Evolutionary conservation across 495 filamentous ascomycete species (phyloP), one percentile per base, ranked within the genome.

Genomic region (Penicillium coffeae): DNA sequence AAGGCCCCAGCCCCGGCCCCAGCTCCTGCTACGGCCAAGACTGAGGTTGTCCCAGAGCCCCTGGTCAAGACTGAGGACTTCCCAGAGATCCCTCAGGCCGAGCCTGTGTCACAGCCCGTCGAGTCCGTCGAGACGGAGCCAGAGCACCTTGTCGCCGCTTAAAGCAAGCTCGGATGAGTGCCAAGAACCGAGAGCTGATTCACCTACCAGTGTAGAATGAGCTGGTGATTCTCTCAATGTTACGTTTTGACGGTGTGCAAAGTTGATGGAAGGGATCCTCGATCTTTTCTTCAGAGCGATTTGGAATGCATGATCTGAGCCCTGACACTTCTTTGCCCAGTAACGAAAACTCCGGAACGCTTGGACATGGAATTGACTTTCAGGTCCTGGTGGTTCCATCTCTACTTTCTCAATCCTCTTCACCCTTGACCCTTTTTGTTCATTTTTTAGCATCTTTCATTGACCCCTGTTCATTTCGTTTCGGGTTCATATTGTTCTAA

Each of bases 41-140:
- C 61, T 34, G 70, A 73, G 54, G 79, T 84, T 54, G 84, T 83
- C 71, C 75, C 85, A 15, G 71, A 77, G 54, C 64, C 69, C 45
- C 42, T 42, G 2, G 48, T 70, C 46, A 73, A 73, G 60, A 60
- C 63, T 38, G 72, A 73, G 59, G 80, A 85, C 56, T 86, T 86
- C 73, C 79, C 85, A 10, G 71, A 77, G 53, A 62, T 68, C 43
- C 54, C 86, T 30, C 84, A 73, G 58, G 60, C 66, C 19, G 77
- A 78, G 58, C 76, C 74, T 8, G 55, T 66, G 18, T 47, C 61
- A 0, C 68, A 69, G 32, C 59, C 48, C 5, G 45, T 54, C 25
- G 56, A 62, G 34, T 38, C 56, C 15, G 42, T 48, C 15, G 51
- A 61, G 49, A 32, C 50, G 21, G 61, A 67, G 50, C 53, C 55